These are phyloP conservation scores for Medicago lupulina DNA, from an alignment of 306 rosid genomes.

Conservation along the genomic window DNA sequence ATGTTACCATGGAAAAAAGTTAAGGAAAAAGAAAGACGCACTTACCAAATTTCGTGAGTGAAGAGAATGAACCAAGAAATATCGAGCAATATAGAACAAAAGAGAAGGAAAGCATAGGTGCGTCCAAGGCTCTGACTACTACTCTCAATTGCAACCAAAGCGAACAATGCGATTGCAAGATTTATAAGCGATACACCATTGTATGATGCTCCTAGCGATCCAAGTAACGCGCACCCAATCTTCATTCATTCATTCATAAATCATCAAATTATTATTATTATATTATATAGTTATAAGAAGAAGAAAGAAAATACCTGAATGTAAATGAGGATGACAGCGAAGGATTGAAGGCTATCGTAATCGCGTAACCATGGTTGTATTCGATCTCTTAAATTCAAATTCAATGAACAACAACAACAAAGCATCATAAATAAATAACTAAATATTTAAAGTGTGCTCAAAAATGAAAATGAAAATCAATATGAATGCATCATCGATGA, in stretches of 20 bases:
- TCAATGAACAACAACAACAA: slow-evolving; percentile 55
- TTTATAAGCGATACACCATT: slow-evolving; percentile 80
- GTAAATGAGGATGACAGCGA: slow-evolving; percentile 82
- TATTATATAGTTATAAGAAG: background rate
- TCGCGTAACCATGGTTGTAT: slow-evolving; percentile 87
- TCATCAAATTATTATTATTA: background rate
- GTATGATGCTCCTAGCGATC: slow-evolving; percentile 92
- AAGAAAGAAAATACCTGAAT: slow-evolving; percentile 65
- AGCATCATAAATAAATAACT: slow-evolving; percentile 59
- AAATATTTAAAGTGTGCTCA: background rate
- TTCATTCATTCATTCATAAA: slow-evolving; percentile 37
- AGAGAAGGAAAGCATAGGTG: slow-evolving; percentile 88
- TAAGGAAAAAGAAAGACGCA: background rate
- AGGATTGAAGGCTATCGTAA: slow-evolving; percentile 82
- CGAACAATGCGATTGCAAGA: slow-evolving; percentile 81
- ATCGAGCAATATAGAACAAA: slow-evolving; percentile 75
- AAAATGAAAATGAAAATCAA: slow-evolving; percentile 15
- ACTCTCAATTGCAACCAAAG: slow-evolving; percentile 94
- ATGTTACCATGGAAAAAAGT: no score
- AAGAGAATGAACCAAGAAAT: slow-evolving; percentile 87
- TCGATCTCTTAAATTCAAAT: slow-evolving; percentile 63
- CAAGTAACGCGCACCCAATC: slow-evolving; percentile 91
- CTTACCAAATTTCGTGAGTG: slow-evolving; percentile 72
- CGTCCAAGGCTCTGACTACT: slow-evolving; percentile 97
- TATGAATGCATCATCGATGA: slow-evolving; percentile 12